Evolutionary conservation across 208 protist species (phyloP), one percentile per base, ranked within the genome.

Genomic region (Blastocrithidia nonstop): DNA sequence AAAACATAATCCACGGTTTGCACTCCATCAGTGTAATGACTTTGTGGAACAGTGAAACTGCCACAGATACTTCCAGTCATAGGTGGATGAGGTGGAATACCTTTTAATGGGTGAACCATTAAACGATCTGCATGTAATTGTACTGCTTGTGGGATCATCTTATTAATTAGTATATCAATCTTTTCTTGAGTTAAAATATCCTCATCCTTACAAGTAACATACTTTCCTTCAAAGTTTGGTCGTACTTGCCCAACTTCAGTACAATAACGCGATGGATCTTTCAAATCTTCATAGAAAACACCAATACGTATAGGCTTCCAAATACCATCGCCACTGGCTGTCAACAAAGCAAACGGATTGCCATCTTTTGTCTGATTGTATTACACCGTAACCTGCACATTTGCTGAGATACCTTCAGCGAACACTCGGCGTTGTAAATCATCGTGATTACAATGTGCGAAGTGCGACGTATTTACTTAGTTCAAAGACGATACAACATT

Each of bases 1-100:
- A 92, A 7, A 13, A 86, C 39, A 40, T 80, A 75, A 56, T 92
- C 78, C 7, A 43, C 37, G 29, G 60, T 51, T 8, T 20, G 35
- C 4, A 84, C 53, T 8, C 74, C 75, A 0, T 4, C 25, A 0
- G 47, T 77, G n/a, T 28, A 1, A 55, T 87, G 70, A 3, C 6
- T 8, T 0, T 2, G 4, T 15, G 81, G 75, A 8, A 89, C 42
- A 0, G 62, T 73, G 54, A 80, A 72, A 7, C 38, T 19, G 7
- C 21, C 17, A 50, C 72, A 82, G 8, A 57, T 26, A n/a, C n/a
- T n/a, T 3, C 29, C 29, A n/a, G 29, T 35, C 11, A n/a, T 35
- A 11, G 11, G 11, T 15, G n/a, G 29, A n/a, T 35, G 11, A 15
- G 29, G 29, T n/a, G n/a, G 11, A 35, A 35, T n/a, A n/a, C 23